phyloP scores from a whole-genome alignment of 139 green algal genomes.

The Chlorella sp. region DNA sequence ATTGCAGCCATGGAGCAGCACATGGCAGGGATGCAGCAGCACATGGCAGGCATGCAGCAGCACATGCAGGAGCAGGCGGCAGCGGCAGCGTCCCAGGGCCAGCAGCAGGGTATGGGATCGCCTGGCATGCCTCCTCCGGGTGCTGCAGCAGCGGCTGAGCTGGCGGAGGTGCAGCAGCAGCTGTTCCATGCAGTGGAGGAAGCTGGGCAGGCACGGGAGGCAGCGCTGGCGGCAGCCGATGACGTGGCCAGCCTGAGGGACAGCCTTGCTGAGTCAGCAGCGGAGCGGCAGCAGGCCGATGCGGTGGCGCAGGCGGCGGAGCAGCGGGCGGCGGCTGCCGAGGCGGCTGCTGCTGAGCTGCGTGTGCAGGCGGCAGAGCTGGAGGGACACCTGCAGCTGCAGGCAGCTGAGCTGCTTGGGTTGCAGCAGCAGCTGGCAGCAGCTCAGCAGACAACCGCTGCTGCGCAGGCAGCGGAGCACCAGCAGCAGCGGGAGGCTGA shows the following conservation, averaged over 20 bases:
- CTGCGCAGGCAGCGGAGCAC: not conserved
- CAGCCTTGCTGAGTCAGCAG: not conserved
- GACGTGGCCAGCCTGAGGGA: constrained; percentile 17
- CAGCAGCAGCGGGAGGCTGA: not conserved
- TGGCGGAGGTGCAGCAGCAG: not conserved
- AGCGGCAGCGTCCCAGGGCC: constrained; percentile 2
- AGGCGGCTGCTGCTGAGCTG: not conserved
- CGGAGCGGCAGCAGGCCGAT: not conserved
- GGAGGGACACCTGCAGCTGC: not conserved
- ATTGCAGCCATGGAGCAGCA: not conserved
- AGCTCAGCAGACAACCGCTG: not conserved
- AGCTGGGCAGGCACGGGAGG: not conserved
- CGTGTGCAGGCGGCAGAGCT: not conserved
- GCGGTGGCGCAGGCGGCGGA: not conserved
- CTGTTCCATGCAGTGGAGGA: not conserved
- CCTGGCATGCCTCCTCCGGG: not conserved
- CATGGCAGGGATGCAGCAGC: not conserved
- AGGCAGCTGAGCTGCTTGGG: constrained; percentile 1
- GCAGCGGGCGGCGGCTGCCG: constrained; percentile 5
- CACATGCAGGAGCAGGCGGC: constrained; percentile 36
- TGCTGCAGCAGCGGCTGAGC: not conserved
- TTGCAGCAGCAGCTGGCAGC: constrained; percentile 25
- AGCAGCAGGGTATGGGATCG: not conserved
- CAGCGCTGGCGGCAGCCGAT: not conserved
- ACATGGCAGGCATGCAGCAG: constrained; percentile 29